Evolutionary conservation across 2,329 filamentous ascomycete genomes (phyloP).

Genomic region (Ascochyta clinopodiicola): DNA sequence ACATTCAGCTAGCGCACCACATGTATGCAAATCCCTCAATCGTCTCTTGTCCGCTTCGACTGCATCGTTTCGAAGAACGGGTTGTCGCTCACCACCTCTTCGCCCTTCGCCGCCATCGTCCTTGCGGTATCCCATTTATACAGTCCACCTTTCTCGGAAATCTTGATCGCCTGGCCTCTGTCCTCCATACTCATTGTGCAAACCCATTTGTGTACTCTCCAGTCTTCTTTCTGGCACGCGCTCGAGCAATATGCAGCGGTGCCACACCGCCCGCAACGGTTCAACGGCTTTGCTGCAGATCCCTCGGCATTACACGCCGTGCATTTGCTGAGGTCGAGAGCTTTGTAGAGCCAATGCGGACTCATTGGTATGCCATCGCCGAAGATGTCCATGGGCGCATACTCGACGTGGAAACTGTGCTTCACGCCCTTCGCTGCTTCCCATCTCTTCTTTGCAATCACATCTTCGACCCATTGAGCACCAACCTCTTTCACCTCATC

Average conservation of each 20-base stretch:
- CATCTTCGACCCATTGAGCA: slow-evolving; percentile 1
- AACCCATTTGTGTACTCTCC: slow-evolving; percentile 32
- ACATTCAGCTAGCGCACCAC: background rate
- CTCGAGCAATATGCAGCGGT: slow-evolving; percentile 31
- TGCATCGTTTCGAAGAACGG: slow-evolving; percentile 22
- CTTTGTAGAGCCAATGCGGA: slow-evolving; percentile 30
- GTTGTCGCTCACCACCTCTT: slow-evolving; percentile 25
- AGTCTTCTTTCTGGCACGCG: slow-evolving; percentile 27
- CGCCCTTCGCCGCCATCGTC: slow-evolving; percentile 18
- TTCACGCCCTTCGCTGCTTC: slow-evolving; percentile 23
- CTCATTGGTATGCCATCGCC: slow-evolving; percentile 33
- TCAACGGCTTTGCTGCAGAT: slow-evolving; percentile 2
- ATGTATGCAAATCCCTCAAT: background rate
- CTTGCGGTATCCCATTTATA: slow-evolving; percentile 28
- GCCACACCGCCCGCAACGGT: slow-evolving; percentile 31
- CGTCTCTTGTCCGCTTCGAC: background rate
- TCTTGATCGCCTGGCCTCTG: slow-evolving; percentile 27
- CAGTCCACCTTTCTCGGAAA: slow-evolving; percentile 29
- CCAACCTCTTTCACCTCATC: slow-evolving; percentile 18
- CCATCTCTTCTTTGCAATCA: slow-evolving; percentile 20
- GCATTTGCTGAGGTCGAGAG: slow-evolving; percentile 19
- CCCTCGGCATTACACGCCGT: slow-evolving; percentile 17
- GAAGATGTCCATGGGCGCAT: slow-evolving; percentile 36
- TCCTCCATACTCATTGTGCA: slow-evolving; percentile 32
- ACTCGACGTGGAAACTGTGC: slow-evolving; percentile 30